Percentiles rank a stretch among this genome's conserved stretches.
These are phyloP conservation scores for Novymonas esmeraldas DNA, from an alignment of 208 protist genomes.

Conservation along the genomic window DNA sequence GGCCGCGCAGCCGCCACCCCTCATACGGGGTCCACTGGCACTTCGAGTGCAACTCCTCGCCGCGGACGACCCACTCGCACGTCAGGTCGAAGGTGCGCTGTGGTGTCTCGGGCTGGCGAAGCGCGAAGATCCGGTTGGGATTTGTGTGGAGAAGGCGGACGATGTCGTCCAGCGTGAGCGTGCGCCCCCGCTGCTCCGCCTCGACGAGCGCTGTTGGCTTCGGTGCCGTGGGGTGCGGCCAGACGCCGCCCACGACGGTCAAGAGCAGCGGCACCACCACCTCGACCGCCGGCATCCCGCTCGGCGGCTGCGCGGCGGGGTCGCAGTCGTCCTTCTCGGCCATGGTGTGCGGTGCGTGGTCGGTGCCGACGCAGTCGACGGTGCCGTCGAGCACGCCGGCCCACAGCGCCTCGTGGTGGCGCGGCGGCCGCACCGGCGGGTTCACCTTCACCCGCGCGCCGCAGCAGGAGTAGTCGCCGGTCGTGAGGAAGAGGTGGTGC, in stretches of 20 bases:
- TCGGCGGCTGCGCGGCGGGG: constrained; percentile 58
- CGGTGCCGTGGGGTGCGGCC: constrained; percentile 69
- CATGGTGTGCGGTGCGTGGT: constrained; percentile 94
- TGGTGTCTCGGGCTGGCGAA: constrained; percentile 34
- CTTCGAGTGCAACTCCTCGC: constrained; percentile 75
- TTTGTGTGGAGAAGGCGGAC: constrained; percentile 81
- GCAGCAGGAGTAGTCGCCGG: constrained; percentile 70
- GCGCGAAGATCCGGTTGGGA: constrained; percentile 73
- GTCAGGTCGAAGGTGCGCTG: constrained; percentile 50
- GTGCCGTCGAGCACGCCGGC: constrained; percentile 84
- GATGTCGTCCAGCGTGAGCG: constrained; percentile 53
- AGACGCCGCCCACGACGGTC: constrained; percentile 65
- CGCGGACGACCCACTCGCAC: constrained; percentile 62
- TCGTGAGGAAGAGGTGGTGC: constrained; percentile 92
- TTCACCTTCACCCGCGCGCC: constrained; percentile 87
- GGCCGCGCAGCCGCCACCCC: constrained; percentile 71
- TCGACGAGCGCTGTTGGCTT: constrained; percentile 49
- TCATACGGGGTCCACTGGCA: constrained; percentile 88
- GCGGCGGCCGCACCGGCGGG: constrained; percentile 75
- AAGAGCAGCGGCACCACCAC: constrained; percentile 92
- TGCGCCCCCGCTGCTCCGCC: constrained; percentile 15
- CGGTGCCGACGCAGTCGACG: constrained; percentile 94
- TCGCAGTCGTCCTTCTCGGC: constrained; percentile 77
- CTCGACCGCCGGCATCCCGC: constrained; percentile 94
- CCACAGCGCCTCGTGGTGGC: constrained; percentile 90